Evolutionary conservation across 164 flowering plant species (phyloP).

Genomic region (Warburgia ugandensis): DNA sequence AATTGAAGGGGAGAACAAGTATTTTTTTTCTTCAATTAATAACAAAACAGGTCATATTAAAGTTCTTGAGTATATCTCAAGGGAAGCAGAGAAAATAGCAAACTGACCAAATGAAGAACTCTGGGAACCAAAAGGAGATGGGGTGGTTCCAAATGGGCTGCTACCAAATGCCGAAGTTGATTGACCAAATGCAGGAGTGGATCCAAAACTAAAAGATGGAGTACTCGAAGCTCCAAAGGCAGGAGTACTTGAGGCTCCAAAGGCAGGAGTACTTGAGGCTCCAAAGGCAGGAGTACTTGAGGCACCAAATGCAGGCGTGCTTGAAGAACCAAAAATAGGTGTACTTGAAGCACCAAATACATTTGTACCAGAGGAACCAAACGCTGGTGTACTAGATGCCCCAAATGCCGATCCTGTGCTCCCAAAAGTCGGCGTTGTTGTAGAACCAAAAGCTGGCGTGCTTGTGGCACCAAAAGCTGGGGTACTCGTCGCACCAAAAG

Average conservation of each 20-base stretch:
- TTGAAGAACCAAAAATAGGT: slow-evolving; percentile 18
- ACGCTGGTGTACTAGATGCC: slow-evolving; percentile 33
- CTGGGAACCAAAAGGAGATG: slow-evolving; percentile 65
- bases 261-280: slow-evolving; percentile 32
- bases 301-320: slow-evolving; percentile 16
- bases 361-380: slow-evolving; percentile 26
- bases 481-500: too few species aligned
- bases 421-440: slow-evolving; percentile 32
- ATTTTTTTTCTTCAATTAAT: neutral
- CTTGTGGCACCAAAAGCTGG: too few species aligned
- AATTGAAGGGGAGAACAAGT: neutral
- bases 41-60: too few species aligned
- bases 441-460: slow-evolving; percentile 36
- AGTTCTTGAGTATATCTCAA: too few species aligned
- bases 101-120: slow-evolving; percentile 56
- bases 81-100: too few species aligned
- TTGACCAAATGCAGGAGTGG: slow-evolving; percentile 67
- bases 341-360: slow-evolving; percentile 16
- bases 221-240: slow-evolving; percentile 31
- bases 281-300: slow-evolving; percentile 48
- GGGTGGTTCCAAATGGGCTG: slow-evolving; percentile 49
- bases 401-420: slow-evolving; percentile 52
- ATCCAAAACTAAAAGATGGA: slow-evolving; percentile 45
- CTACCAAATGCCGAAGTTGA: slow-evolving; percentile 68
- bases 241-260: too few species aligned